A percentile compares a stretch with the other conserved stretches of the same genome.
These are phyloP conservation scores for Platanthera guangdongensis DNA, from an alignment of 106 monocot species.

Conservation along the genomic window DNA sequence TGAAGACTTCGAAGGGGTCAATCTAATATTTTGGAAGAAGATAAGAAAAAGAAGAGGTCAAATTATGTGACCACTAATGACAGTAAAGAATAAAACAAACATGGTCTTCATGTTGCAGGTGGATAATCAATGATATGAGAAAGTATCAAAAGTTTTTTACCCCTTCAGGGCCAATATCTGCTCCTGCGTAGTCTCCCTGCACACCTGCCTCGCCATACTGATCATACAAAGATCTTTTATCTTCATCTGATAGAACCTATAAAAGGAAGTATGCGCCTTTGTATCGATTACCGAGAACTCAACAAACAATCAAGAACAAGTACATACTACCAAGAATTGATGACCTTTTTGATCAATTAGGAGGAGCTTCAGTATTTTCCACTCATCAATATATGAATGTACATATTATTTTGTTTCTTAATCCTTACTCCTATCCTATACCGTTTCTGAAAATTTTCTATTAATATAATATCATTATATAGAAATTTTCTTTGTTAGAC, in stretches of 20 bases:
- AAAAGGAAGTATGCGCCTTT: constrained; percentile 4
- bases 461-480: too few relatives aligned
- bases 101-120: background rate
- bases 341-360: too few relatives aligned
- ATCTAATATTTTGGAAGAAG: constrained; percentile 37
- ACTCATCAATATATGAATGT: too few relatives aligned
- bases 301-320: too few relatives aligned
- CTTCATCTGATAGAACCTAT: constrained; percentile 96
- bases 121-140: background rate
- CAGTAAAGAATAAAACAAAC: background rate
- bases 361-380: too few relatives aligned
- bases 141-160: constrained; percentile 26
- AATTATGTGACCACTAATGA: background rate
- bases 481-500: too few relatives aligned
- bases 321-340: too few relatives aligned
- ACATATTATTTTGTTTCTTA: too few relatives aligned
- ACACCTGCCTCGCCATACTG: constrained; percentile 71
- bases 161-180: constrained; percentile 42
- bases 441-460: too few relatives aligned
- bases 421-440: too few relatives aligned
- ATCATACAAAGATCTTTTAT: constrained; percentile 91
- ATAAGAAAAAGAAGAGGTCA: background rate
- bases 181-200: constrained; percentile 44
- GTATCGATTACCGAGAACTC: too few relatives aligned
- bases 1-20: constrained; percentile 88